Evolutionary conservation across 441 rosid species (phyloP).

Genomic region (Theobroma grandiflorum): DNA sequence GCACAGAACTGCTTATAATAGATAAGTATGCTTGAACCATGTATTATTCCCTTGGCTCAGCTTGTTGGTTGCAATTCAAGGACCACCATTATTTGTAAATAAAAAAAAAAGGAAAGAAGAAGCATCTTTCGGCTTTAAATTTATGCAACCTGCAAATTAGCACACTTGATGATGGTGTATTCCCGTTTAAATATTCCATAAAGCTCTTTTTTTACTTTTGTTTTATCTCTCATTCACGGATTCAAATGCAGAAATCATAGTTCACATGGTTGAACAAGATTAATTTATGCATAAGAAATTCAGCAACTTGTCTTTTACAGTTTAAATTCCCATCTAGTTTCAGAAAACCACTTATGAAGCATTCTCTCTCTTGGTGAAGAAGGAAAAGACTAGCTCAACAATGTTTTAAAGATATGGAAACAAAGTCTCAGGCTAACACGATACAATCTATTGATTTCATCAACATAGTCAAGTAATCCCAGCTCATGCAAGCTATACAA

Average conservation of each 20-base stretch:
- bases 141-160: neutral
- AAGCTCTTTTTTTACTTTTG: neutral
- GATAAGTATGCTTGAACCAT: neutral
- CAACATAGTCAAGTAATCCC: neutral
- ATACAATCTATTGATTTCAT: neutral
- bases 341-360: neutral
- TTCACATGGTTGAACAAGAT: neutral
- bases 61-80: neutral
- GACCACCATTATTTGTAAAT: neutral
- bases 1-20: neutral
- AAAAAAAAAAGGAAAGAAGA: neutral
- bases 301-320: neutral
- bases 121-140: neutral
- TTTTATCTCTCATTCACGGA: neutral
- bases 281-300: neutral
- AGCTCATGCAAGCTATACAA: neutral
- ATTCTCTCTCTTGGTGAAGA: neutral
- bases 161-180: neutral
- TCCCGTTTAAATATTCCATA: neutral
- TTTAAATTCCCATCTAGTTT: constrained; percentile 1
- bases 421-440: neutral
- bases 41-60: neutral
- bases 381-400: neutral
- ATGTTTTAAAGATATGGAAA: neutral
- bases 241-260: neutral